These are phyloP conservation scores for Sonneratia caseolaris DNA, from an alignment of 345 rosid species.

Conservation along the genomic window DNA sequence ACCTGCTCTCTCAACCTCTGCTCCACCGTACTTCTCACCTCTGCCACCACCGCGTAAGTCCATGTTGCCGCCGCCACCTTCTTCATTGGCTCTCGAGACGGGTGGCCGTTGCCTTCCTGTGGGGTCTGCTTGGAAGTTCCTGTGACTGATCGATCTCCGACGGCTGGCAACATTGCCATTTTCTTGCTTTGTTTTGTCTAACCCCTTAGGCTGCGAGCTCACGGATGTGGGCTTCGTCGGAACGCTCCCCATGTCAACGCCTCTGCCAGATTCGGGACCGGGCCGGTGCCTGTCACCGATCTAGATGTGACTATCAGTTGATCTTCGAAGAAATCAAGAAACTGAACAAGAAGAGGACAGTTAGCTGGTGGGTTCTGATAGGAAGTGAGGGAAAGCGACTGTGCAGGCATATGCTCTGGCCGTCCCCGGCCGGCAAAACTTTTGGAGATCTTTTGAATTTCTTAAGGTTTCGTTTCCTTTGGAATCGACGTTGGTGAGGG, in stretches of 20 bases:
- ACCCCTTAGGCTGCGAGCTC: conserved; percentile 26
- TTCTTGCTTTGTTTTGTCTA: conserved; percentile 34
- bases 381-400: conserved; percentile 8
- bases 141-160: conserved; percentile 40
- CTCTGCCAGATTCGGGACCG: conserved; percentile 7
- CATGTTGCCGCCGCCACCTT: conserved; percentile 1
- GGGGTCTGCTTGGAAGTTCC: conserved; percentile 8
- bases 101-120: not conserved
- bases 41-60: conserved; percentile 7
- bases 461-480: not conserved
- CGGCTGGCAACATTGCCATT: conserved; percentile 30
- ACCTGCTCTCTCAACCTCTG: not conserved
- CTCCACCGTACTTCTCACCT: conserved; percentile 7
- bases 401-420: conserved; percentile 17
- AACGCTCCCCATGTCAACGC: conserved; percentile 37
- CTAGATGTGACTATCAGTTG: not conserved
- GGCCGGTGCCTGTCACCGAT: not conserved
- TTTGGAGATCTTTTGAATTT: not conserved
- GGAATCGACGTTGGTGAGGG: not conserved
- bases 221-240: conserved; percentile 28
- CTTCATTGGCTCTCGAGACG: not conserved
- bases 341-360: conserved; percentile 14
- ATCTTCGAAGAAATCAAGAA: conserved; percentile 5
- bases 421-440: conserved; percentile 38
- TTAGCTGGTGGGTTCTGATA: conserved; percentile 16